phyloP scores from a whole-genome alignment of 768 basidiomycete genomes.

The Russula brevipes region DNA sequence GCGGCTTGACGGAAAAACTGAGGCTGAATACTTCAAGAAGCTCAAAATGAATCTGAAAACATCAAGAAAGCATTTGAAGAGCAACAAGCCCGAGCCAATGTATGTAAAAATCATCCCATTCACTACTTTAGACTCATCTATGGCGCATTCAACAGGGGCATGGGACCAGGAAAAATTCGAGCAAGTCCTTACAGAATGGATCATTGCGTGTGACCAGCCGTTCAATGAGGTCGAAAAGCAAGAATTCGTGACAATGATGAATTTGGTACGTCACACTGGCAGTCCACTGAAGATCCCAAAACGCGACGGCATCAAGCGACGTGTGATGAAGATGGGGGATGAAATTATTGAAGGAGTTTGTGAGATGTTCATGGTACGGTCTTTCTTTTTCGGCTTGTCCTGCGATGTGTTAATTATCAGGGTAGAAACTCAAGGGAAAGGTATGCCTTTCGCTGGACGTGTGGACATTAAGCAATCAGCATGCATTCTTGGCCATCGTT shows the following conservation, averaged over 20 bases:
- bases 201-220: background rate
- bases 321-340: too few relatives aligned
- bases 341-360: background rate
- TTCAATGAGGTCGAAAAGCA: constrained; percentile 4
- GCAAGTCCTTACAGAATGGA: background rate
- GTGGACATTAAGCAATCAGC: too few relatives aligned
- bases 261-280: background rate
- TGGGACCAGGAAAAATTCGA: background rate
- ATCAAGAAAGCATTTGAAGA: background rate
- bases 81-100: background rate
- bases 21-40: background rate
- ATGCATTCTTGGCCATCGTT: too few relatives aligned
- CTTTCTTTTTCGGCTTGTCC: too few relatives aligned
- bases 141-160: background rate
- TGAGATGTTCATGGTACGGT: background rate
- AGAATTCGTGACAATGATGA: background rate
- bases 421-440: background rate
- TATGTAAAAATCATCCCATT: background rate
- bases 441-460: too few relatives aligned
- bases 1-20: background rate
- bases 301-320: too few relatives aligned
- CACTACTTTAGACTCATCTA: background rate
- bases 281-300: background rate
- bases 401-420: background rate
- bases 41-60: background rate